Evolutionary conservation across 1,284 basidiomycete genomes (phyloP).

Genomic region (Sanghuangporus sanghuang): DNA sequence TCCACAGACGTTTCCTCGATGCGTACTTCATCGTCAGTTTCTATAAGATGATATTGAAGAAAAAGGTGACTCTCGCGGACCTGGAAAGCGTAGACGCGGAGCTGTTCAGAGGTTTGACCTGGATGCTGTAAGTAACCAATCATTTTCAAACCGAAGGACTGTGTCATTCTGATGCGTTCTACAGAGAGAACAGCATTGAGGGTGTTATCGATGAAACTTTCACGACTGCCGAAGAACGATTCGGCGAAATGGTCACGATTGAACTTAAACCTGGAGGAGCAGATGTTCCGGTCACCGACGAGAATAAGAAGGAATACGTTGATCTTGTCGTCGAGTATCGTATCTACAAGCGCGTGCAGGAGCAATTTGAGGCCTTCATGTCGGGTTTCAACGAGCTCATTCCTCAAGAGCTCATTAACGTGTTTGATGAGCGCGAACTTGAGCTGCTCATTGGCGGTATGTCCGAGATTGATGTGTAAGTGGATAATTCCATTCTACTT

Average conservation of each 20-base stretch:
- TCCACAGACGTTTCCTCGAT: conserved; percentile 93
- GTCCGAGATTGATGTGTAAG: conserved; percentile 95
- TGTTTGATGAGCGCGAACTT: conserved; percentile 97
- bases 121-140: conserved; percentile 72
- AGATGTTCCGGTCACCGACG: conserved; percentile 86
- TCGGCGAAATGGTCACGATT: conserved; percentile 93
- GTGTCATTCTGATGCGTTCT: conserved; percentile 14
- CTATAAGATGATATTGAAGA: conserved; percentile 96
- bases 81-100: conserved; percentile 86
- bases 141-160: background rate
- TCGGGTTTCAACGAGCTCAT: conserved; percentile 94
- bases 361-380: conserved; percentile 96
- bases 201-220: conserved; percentile 96
- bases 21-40: conserved; percentile 96
- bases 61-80: conserved; percentile 82
- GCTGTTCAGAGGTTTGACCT: conserved; percentile 83
- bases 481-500: conserved; percentile 19
- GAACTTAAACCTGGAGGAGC: conserved; percentile 88
- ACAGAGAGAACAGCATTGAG: conserved; percentile 91
- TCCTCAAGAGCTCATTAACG: conserved; percentile 91
- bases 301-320: conserved; percentile 99
- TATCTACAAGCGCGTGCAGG: conserved; percentile 88
- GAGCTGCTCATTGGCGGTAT: conserved; percentile 97
- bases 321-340: conserved; percentile 93
- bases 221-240: conserved; percentile 91